Base-by-base conservation (phyloP, 2,329 filamentous ascomycete species). In the Colletotrichum shisoi region DNA sequence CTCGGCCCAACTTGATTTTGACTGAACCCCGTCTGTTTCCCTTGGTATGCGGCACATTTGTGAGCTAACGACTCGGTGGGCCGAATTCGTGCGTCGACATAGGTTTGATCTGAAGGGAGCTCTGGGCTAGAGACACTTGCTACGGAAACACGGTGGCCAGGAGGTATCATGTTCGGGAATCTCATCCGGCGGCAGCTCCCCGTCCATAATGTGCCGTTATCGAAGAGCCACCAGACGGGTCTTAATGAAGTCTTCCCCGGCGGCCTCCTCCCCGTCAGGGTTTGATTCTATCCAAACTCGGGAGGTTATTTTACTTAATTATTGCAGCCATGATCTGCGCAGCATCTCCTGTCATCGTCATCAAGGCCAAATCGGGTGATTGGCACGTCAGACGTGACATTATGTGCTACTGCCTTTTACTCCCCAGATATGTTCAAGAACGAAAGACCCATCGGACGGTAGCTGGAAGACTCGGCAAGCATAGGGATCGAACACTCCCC, bases 211-310 rank as follows among this genome's bases (percentile, higher is more conserved):
- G 12, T 56, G 8, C 21, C 9, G 9, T 31, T 21, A 9, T 9
- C 31, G 12, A 44, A 15, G n/a, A 45, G 9, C 19, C 15, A 4
- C 17, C 15, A 9, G 34, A n/a, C 15, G 17, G 19, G 12, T 9
- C n/a, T 15, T 44, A 7, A 9, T 24, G 6, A 21, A 5, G 11
- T 27, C 42, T 61, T 34, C 12, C 57, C 49, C 42, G 57, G 31
- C 48, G 46, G 62, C 13, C 13, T 45, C 17, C 13, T 61, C 40
- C 45, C 27, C 62, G 45, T 13, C 37, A 52, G 40, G 24, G 8
- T 48, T 40, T 15, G 15, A 17, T 21, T 34, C 17, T 44, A 44
- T 19, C 17, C 15, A 44, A n/a, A 6, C 15, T n/a, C 17, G 17
- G 3, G 40, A n/a, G 40, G 17, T 17, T n/a, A n/a, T 44, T 19